Evolutionary conservation across 306 rosid species (phyloP).

Genomic region (Oxytropis ochrocephala): DNA sequence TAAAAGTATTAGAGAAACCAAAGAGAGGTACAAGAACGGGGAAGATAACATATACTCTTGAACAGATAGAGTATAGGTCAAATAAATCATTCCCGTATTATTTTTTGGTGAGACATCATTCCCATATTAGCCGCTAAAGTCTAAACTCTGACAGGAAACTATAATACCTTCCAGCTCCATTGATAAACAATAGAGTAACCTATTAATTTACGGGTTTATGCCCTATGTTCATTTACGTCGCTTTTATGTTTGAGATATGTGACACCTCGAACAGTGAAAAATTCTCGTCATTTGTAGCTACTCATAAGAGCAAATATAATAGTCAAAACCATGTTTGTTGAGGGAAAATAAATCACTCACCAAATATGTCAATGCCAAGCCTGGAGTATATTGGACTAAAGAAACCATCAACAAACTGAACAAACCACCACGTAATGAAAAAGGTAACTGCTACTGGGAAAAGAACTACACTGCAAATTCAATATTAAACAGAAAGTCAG

Average conservation of each 20-base stretch:
- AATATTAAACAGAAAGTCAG: conserved; percentile 25
- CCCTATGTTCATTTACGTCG: not conserved
- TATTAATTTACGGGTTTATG: not conserved
- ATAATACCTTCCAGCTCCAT: not conserved
- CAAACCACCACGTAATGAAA: conserved; percentile 90
- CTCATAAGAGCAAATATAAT: not conserved
- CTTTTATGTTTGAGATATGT: not conserved
- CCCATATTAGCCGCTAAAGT: conserved; percentile 7
- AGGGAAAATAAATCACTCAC: conserved; percentile 39
- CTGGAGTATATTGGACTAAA: conserved; percentile 79
- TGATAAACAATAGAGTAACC: not conserved
- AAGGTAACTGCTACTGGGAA: conserved; percentile 92
- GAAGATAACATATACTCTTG: not conserved
- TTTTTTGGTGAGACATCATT: too few species aligned
- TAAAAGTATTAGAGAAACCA: not conserved
- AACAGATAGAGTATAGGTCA: not conserved
- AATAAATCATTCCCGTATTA: not conserved
- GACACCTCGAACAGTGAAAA: not conserved
- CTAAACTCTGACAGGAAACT: conserved; percentile 1
- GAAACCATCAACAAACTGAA: conserved; percentile 91
- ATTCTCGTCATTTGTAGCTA: not conserved
- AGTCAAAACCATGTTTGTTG: not conserved
- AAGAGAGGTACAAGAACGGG: not conserved
- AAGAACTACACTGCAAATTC: conserved; percentile 76
- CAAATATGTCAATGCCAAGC: conserved; percentile 81